Evolutionary conservation across 1,284 basidiomycete species (phyloP).

Genomic region (Schizopora paradoxa): DNA sequence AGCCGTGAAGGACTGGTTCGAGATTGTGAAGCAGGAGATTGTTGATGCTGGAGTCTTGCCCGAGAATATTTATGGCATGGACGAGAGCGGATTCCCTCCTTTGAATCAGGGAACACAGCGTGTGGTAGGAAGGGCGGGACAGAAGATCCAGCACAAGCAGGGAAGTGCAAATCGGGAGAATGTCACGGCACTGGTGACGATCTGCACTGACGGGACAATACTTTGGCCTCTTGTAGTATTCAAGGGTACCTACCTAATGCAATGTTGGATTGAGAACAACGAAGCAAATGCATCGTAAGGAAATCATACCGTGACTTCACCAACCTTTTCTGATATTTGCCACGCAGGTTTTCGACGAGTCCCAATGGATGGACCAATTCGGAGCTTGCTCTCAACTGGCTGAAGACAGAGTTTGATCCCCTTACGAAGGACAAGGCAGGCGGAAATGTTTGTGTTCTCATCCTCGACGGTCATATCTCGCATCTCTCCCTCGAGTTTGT

Average conservation of each 20-base stretch:
- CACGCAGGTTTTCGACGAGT: background rate
- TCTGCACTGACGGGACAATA: conserved; percentile 3
- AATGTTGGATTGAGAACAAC: conserved; percentile 17
- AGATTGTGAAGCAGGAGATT: conserved; percentile 21
- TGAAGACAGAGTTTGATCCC: conserved; percentile 30
- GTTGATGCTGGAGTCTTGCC: conserved; percentile 20
- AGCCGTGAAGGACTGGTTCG: conserved; percentile 24
- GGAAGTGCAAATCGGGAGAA: conserved; percentile 29
- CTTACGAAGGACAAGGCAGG: conserved; percentile 30
- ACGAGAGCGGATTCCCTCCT: conserved; percentile 30
- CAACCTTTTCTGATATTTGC: background rate
- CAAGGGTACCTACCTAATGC: conserved; percentile 25
- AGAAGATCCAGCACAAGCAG: conserved; percentile 28
- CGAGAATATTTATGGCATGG: conserved; percentile 32
- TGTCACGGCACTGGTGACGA: conserved; percentile 25
- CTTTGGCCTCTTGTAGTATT: conserved; percentile 20
- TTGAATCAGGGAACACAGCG: conserved; percentile 22
- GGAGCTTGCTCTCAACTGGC: conserved; percentile 27
- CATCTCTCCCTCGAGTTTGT: conserved; percentile 33
- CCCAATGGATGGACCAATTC: conserved; percentile 23
- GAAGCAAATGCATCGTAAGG: background rate
- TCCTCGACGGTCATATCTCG: conserved; percentile 37
- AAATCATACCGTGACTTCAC: background rate
- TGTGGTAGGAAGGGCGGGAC: conserved; percentile 26
- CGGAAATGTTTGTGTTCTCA: conserved; percentile 25